Evolutionary conservation across 2,329 filamentous ascomycete species (phyloP), one percentile per base, ranked within the genome.

Genomic region (Alternaria conjuncta): DNA sequence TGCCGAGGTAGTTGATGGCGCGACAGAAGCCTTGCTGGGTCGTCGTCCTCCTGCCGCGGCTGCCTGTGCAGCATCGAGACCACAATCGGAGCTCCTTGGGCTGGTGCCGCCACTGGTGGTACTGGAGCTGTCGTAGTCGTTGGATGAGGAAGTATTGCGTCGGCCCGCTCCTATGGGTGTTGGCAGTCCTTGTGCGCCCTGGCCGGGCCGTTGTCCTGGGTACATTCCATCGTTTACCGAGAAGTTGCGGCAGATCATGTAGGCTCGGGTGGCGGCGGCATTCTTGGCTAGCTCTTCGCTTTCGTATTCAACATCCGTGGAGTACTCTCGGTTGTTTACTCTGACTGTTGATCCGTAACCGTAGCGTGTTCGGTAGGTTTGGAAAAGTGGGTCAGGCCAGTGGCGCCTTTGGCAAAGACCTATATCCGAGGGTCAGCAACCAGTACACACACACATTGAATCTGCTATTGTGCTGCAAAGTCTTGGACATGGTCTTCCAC

Each of bases 211-310:
- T 81, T 88, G 73, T 71, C 86, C 76, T 76, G 83, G 88, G 68
- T 87, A 88, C 93, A 97, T 97, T 78, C 95, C 95, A 74, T 96
- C 94, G 79, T 97, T 97, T 80, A 96, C 92, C 60, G 93, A 97
- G 83, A 97, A 97, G 86, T 97, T 97, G 69, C 94, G 91, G 85
- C 95, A 97, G 71, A 97, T 96, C 89, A 97, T 95, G 82, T 97
- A 98, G 61, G 95, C 95, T 66, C 94, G 92, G 88, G 96, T 96
- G 64, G 95, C 95, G 25, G 95, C 95, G 75, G 95, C 96, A 81
- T 98, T 94, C 77, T 94, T 92, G 50, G 95, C 95, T 69, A 97
- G 86, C 53, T 88, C 85, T 78, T 95, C 92, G 66, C 91, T 92
- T 78, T 92, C 89, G 83, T 96, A 97, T 68, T 90, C 88, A 41